Percentiles rank a stretch among this genome's conserved stretches.
Conservation (phyloP, 2,329 filamentous ascomycete species). For the Phoma sp. region DNA sequence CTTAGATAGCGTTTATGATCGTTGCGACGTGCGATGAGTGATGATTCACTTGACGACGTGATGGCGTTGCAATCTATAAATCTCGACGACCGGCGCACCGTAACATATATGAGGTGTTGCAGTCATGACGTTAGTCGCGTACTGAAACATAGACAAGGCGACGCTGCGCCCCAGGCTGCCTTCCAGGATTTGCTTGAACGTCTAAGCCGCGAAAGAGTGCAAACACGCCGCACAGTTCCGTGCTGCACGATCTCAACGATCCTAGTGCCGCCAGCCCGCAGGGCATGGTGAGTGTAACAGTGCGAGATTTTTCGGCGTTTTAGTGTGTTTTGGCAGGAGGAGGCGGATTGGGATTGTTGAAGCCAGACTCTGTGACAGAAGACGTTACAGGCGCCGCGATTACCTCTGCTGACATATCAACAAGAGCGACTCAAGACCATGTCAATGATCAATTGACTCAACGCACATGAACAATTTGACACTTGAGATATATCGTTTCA, state of each 20-base stretch:
- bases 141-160: constrained; percentile 34
- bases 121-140: constrained; percentile 18
- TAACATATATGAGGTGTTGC: constrained; percentile 1
- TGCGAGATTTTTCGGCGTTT: neutral
- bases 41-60: neutral
- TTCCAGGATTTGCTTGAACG: constrained; percentile 24
- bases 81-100: neutral
- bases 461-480: neutral
- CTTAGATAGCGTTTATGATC: too few species aligned
- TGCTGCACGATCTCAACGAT: constrained; percentile 1
- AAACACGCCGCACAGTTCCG: constrained; percentile 10
- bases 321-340: neutral
- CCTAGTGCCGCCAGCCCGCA: neutral
- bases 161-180: constrained; percentile 27
- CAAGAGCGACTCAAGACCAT: neutral
- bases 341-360: neutral
- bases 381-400: constrained; percentile 10
- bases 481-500: neutral
- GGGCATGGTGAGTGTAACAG: neutral
- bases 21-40: too few species aligned
- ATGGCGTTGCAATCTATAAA: neutral
- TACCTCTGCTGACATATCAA: neutral
- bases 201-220: constrained; percentile 23
- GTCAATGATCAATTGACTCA: neutral
- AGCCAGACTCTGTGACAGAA: constrained; percentile 7